Evolutionary conservation across 1,139 yeast genomes (phyloP), one percentile per base, ranked within the genome.

Genomic region (Scheffersomyces cryptocercus): DNA sequence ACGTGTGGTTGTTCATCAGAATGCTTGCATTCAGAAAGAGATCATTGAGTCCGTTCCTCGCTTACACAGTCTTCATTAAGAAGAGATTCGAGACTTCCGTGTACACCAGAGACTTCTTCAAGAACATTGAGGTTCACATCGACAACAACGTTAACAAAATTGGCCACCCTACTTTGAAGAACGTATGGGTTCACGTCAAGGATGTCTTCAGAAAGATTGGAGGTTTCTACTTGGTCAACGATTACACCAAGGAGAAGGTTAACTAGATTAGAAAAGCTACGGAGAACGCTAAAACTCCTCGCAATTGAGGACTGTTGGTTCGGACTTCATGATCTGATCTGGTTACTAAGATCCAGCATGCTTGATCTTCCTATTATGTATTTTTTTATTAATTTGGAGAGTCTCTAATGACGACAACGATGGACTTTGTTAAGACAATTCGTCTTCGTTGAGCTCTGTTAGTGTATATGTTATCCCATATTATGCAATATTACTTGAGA

Each of bases 71-170:
- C 15, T 91, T 91, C 67, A 75, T 89, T 64, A 88, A 88, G 67
- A 68, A 86, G 48, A 81, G 96, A 65, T 88, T 75, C 61, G 95
- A 88, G 61, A 84, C 81, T 55, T 85, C 95, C 7, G 73, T 81
- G 36, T 84, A 83, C 68, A 85, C 90, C 48, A 83, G 89, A 67
- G 75, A 81, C 52, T 84, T 82, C 38, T 75, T 90, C 59, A 83
- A 85, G 66, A 70, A 76, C 38, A 71, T 87, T 68, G 96, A 88
- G 64, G 83, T 86, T 39, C 76, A 84, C 52, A 59, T 85, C 46
- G 97, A 90, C 62, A 82, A 84, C 13, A 50, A 81, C 20, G 75
- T 86, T 41, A 70, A 76, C 52, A 74, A 75, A 52, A 39, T 86
- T 37, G 61, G 73, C 28, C 70, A 84, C 31, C 93, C 96, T 11